phyloP scores from a whole-genome alignment of 202 grass and related monocot species.

The Carex sylvatica region DNA sequence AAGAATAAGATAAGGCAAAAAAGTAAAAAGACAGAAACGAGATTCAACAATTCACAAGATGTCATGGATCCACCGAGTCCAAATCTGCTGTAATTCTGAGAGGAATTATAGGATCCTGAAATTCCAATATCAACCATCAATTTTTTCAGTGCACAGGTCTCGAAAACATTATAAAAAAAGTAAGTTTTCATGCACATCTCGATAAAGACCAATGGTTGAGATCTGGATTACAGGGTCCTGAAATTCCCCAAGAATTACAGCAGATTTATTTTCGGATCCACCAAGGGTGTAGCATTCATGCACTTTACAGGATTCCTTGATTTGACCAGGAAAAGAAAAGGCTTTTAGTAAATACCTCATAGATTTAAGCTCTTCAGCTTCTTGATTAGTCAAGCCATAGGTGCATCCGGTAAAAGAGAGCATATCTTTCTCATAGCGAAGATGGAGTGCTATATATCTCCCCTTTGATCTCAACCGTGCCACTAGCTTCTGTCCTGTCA shows the following conservation, averaged over 20 bases:
- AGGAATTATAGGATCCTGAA: too few species aligned
- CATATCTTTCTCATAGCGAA: conserved; percentile 98
- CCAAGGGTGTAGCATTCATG: background rate
- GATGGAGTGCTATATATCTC: conserved; percentile 83
- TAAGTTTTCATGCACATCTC: too few species aligned
- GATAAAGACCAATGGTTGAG: too few species aligned
- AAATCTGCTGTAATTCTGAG: too few species aligned
- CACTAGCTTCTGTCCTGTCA: conserved; percentile 98
- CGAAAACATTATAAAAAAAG: too few species aligned
- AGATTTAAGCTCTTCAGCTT: conserved; percentile 76
- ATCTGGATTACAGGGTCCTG: too few species aligned
- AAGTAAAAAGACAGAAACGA: background rate
- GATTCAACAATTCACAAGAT: background rate
- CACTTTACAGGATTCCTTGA: conserved; percentile 5
- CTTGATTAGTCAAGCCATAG: conserved; percentile 52
- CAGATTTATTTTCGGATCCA: background rate
- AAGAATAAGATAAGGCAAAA: conserved; percentile 7
- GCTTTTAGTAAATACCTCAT: conserved; percentile 51
- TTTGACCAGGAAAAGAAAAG: background rate
- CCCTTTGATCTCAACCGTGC: conserved; percentile 62
- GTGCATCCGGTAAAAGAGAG: conserved; percentile 95
- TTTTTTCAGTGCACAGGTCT: too few species aligned
- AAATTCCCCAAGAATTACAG: too few species aligned
- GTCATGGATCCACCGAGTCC: too few species aligned
- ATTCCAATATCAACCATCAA: too few species aligned